These are phyloP conservation scores for Diddensiella santjacobensis DNA, from an alignment of 805 yeast genomes.

Conservation along the genomic window DNA sequence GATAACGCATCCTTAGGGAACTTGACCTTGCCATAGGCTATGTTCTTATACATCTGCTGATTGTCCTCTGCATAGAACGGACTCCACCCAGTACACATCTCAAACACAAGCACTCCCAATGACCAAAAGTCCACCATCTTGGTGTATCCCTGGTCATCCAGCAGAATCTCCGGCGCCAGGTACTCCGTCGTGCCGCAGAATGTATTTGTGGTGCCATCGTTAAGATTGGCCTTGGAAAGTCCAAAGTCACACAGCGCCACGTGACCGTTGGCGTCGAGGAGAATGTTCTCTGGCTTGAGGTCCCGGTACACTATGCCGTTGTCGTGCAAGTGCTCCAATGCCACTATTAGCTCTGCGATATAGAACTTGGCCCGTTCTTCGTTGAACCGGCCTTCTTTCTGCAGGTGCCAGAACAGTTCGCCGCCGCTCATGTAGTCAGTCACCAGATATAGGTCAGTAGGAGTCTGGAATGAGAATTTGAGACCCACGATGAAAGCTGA, in stretches of 20 bases:
- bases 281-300: conserved; percentile 92
- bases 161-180: conserved; percentile 91
- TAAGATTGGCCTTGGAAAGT: conserved; percentile 85
- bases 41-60: conserved; percentile 98
- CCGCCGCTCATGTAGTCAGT: conserved; percentile 99
- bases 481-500: conserved; percentile 94
- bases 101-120: conserved; percentile 90
- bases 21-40: conserved; percentile 96
- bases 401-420: conserved; percentile 93
- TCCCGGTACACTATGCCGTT: conserved; percentile 96
- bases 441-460: conserved; percentile 83
- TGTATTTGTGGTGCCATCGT: conserved; percentile 89
- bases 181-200: conserved; percentile 99
- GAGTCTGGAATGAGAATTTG: conserved; percentile 95
- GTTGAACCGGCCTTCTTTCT: conserved; percentile 89
- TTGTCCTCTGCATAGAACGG: conserved; percentile 98
- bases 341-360: conserved; percentile 91
- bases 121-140: conserved; percentile 99
- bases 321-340: conserved; percentile 91
- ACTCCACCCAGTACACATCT: conserved; percentile 99
- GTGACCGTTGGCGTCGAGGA: conserved; percentile 95
- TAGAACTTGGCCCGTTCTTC: conserved; percentile 96
- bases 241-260: conserved; percentile 98
- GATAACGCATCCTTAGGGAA: conserved; percentile 95
- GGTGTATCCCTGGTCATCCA: conserved; percentile 95